Percentiles rank a stretch among this genome's conserved stretches.
phyloP scores from a whole-genome alignment of 805 yeast genomes.

The Nakazawaea ambrosiae region DNA sequence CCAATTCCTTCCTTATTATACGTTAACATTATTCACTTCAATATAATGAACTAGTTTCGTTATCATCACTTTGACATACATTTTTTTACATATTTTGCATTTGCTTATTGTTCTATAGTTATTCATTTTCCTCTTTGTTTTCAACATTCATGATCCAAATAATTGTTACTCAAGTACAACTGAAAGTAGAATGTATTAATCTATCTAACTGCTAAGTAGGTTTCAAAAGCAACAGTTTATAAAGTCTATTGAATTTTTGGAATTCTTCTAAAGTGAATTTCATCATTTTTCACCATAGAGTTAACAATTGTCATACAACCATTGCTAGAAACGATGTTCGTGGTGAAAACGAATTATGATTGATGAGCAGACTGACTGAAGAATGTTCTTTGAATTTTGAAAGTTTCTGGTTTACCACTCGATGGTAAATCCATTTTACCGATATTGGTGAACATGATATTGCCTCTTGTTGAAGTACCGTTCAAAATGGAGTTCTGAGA shows the following conservation, averaged over 20 bases:
- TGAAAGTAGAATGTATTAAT: no score
- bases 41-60: no score
- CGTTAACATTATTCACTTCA: no score
- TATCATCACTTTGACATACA: no score
- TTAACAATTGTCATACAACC: slow-evolving; percentile 8
- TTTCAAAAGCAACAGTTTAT: slow-evolving; percentile 1
- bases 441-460: slow-evolving; percentile 6
- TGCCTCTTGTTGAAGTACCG: slow-evolving; percentile 1
- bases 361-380: slow-evolving; percentile 6
- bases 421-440: slow-evolving; percentile 4
- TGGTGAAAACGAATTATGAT: neutral
- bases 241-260: neutral
- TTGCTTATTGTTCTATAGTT: no score
- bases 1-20: no score
- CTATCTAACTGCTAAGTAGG: no score
- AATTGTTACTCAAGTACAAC: no score
- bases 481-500: neutral
- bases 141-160: no score
- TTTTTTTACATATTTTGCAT: no score
- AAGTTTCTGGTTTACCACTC: neutral
- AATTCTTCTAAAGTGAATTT: neutral
- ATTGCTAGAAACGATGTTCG: slow-evolving; percentile 1
- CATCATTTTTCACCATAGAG: slow-evolving; percentile 6
- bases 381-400: neutral
- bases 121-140: no score